Evolutionary conservation across 2,329 filamentous ascomycete genomes (phyloP), one percentile per base, ranked within the genome.

Genomic region (Curvularia sp.): DNA sequence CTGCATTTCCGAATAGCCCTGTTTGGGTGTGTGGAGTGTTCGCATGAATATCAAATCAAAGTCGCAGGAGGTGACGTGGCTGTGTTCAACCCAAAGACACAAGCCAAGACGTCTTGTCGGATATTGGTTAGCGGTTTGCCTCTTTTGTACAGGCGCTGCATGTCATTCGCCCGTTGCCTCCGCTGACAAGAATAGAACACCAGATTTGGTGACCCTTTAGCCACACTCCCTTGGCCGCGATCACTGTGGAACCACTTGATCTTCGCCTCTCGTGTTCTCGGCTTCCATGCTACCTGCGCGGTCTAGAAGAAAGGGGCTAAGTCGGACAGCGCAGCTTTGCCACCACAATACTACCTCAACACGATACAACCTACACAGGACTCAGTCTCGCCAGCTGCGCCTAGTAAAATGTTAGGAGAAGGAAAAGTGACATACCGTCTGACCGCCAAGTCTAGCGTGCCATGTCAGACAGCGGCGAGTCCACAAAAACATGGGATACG

Each of bases 31-130:
- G 31, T 55, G 43, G 31, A 49, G 31, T 43, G 35, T 57, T 20
- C 24, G 33, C 44, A 54, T 38, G 18, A 49, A 50, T 22, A 33
- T 56, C 59, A 28, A 50, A 59, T 56, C 35, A 53, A 51, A 56
- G 15, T 15, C 35, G 38, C 18, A 26, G 38, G 35, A 12, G 41
- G 53, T 49, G 57, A 57, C 44, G 53, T 49, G 44, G 43, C 44
- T 22, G 20, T 53, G 54, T 20, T 39, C 31, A 57, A 22, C 13
- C 13, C 15, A 9, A 38, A 38, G 31, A 54, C 31, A 30, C 44
- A 48, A 44, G 13, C 24, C 33, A 31, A 31, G 9, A 5, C 10
- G 26, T n/a, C 22, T 18, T 52, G 24, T 26, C 54, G n/a, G 22
- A 31, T 8, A 9, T 20, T 10, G 49, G 53, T 24, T 60, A 57